These are phyloP conservation scores for Oidiodendron maius DNA, from an alignment of 495 filamentous ascomycete genomes.

Conservation along the genomic window DNA sequence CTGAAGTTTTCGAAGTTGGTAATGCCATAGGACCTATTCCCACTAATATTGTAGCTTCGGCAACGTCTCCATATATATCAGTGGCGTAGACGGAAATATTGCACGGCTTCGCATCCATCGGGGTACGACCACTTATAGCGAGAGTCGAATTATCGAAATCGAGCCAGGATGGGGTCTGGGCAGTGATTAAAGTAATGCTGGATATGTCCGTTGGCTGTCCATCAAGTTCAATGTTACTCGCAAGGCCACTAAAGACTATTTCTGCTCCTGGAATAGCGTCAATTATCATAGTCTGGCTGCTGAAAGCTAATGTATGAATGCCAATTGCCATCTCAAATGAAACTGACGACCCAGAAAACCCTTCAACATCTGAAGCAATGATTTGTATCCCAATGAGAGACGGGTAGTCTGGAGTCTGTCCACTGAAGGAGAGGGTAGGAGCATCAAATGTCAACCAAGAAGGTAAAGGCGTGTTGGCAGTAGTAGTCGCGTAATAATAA, in stretches of 20 bases:
- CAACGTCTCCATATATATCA: constrained; percentile 58
- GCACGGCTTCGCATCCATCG: constrained; percentile 43
- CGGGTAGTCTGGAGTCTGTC: constrained; percentile 58
- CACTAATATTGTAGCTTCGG: constrained; percentile 59
- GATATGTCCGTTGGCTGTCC: constrained; percentile 39
- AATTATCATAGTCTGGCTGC: constrained; percentile 47
- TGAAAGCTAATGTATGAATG: constrained; percentile 59
- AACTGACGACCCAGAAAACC: constrained; percentile 63
- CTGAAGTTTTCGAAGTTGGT: not conserved
- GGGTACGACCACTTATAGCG: constrained; percentile 58
- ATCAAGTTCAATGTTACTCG: constrained; percentile 54
- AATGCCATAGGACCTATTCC: constrained; percentile 38
- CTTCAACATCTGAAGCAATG: constrained; percentile 73
- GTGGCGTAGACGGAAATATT: constrained; percentile 61
- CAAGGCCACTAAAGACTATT: constrained; percentile 51
- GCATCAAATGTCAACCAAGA: constrained; percentile 80
- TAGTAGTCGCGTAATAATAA: constrained; percentile 70
- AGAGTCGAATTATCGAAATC: constrained; percentile 58
- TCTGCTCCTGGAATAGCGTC: constrained; percentile 50
- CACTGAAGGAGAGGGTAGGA: constrained; percentile 59
- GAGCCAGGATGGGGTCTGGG: constrained; percentile 63
- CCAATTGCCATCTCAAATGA: constrained; percentile 67
- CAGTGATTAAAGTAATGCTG: constrained; percentile 42
- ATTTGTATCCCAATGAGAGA: constrained; percentile 62
- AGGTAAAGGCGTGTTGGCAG: constrained; percentile 74